Conservation (phyloP, 2,329 filamentous ascomycete species). For the Aspergillus bombycis region DNA sequence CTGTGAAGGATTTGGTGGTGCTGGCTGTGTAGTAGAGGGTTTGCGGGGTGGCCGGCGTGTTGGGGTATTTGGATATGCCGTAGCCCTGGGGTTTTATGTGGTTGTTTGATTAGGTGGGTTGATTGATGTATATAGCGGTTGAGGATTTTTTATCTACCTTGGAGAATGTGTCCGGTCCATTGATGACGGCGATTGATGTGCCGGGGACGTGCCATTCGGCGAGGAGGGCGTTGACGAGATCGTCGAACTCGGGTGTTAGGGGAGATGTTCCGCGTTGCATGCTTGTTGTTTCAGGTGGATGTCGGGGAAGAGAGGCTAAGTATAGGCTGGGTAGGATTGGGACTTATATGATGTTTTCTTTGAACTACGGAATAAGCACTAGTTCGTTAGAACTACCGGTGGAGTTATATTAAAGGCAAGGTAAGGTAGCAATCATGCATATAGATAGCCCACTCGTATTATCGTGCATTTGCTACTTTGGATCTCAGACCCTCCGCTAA, state of each 20-base stretch:
- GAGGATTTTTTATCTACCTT: not conserved
- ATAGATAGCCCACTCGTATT: no score
- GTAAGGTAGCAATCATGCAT: not conserved
- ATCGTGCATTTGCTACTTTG: not conserved
- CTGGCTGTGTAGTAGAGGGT: not conserved
- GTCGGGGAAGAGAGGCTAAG: not conserved
- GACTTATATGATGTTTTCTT: not conserved
- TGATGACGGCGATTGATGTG: not conserved
- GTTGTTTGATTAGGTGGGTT: not conserved
- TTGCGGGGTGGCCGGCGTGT: not conserved
- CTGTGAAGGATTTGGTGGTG: not conserved
- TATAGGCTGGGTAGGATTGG: not conserved
- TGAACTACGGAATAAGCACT: not conserved
- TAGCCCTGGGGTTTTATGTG: not conserved
- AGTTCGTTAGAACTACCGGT: not conserved
- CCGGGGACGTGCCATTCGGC: not conserved
- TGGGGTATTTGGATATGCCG: not conserved
- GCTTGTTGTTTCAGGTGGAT: not conserved
- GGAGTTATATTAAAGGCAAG: not conserved
- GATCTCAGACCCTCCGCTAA: not conserved
- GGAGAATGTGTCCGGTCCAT: not conserved
- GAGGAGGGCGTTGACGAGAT: not conserved
- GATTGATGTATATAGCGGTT: not conserved
- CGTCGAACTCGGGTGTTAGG: not conserved
- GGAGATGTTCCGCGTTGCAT: not conserved